These are phyloP conservation scores for Paspalum notatum DNA, from an alignment of 176 grass and related monocot species.

Conservation along the genomic window DNA sequence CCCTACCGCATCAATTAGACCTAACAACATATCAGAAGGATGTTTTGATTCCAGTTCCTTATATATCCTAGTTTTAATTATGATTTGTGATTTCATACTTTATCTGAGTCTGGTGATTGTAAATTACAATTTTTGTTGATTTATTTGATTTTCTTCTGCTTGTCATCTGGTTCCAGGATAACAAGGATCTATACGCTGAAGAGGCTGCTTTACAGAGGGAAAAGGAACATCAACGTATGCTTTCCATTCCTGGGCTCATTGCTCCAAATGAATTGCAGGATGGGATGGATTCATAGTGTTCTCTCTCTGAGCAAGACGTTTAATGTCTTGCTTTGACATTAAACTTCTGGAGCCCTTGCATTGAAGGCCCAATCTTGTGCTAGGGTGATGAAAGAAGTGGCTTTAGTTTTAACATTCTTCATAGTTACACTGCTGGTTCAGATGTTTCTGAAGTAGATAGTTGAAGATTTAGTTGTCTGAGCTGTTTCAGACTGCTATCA, in stretches of 20 bases:
- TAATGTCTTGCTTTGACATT: constrained; percentile 1
- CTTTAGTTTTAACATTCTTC: constrained; percentile 25
- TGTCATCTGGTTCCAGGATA: constrained; percentile 49
- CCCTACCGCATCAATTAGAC: background rate
- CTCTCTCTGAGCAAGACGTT: background rate
- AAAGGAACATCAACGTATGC: constrained; percentile 65
- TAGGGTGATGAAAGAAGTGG: constrained; percentile 28
- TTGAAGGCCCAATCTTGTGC: background rate
- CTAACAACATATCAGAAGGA: background rate
- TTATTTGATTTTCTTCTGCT: constrained; percentile 19
- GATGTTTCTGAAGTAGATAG: constrained; percentile 38
- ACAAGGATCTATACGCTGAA: constrained; percentile 79
- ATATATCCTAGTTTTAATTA: background rate
- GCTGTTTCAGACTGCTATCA: constrained; percentile 49
- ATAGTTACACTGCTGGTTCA: constrained; percentile 3
- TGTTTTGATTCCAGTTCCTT: background rate
- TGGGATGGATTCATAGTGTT: constrained; percentile 64
- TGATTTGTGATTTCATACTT: background rate
- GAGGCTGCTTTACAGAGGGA: constrained; percentile 69
- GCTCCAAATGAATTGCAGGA: constrained; percentile 80
- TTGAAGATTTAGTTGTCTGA: constrained; percentile 29
- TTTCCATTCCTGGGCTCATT: constrained; percentile 69
- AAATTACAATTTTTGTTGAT: background rate
- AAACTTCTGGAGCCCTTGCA: constrained; percentile 14
- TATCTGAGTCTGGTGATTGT: background rate